Base-by-base conservation (phyloP, 2,329 filamentous ascomycete genomes). In the Xylariales sp. region DNA sequence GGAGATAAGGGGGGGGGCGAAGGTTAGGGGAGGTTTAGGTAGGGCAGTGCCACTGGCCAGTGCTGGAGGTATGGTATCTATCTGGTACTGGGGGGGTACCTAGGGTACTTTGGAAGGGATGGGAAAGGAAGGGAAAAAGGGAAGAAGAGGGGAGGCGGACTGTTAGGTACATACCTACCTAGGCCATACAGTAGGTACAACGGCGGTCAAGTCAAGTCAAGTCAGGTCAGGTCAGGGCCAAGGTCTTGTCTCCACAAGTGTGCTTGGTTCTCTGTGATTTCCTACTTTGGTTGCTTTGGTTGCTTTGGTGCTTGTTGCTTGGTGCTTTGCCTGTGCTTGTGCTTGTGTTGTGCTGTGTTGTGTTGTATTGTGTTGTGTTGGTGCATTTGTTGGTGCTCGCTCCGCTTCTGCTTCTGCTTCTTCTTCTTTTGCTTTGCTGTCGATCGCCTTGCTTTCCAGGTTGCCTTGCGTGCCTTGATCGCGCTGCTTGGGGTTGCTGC, bases 151-250 rank as follows among this genome's bases (percentile, higher is more conserved):
- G 32, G 52, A 28, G 45, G 64, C 52, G 62, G 62, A 54, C 39
- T 36, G 3, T 23, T 23, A 23, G 23, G 23, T 23, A 23, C 23
- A 23, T 23, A 23, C 23, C 23, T 23, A 23, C 23, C 1, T 23
- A 23, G 23, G 23, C 23, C 23, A 23, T 23, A 23, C 23, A 23
- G 23, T 23, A 23, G 23, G 23, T 23, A 23, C 23, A 23, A 66
- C 59, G 57, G 67, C 67, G 67, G 67, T 69, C 61, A 63, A 54
- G 60, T 48, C 41, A 55, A 52, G 53, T n/a, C 59, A 45, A 39
- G 39, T 23, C 53, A 56, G 23, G 46, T 30, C 60, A 63, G 30
- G 49, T 59, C 39, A 55, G 23, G 53, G 48, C 14, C 53, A 41
- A 8, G 3, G 23, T 23, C 23, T 39, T 3, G 65, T 59, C 68